These are phyloP conservation scores for Lactuca saligna DNA, from an alignment of 129 eudicot species.

Conservation along the genomic window DNA sequence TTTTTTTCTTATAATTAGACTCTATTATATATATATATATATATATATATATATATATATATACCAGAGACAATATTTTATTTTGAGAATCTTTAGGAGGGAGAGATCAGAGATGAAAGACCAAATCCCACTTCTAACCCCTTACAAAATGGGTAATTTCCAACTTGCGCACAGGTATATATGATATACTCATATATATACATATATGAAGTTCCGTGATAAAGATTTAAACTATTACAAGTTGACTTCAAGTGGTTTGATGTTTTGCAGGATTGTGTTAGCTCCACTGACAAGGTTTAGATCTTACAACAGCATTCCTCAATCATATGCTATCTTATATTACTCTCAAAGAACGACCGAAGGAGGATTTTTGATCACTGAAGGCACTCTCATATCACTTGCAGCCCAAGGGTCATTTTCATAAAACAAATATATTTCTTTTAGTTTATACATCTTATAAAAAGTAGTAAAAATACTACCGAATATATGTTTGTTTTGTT, in stretches of 20 bases:
- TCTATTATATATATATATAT: no score
- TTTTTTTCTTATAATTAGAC: no score
- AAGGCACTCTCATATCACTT: conserved; percentile 36
- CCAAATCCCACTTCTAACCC: conserved; percentile 44
- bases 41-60: no score
- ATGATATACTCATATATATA: no score
- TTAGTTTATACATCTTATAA: no score
- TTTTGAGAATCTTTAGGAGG: not conserved
- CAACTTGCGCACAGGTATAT: conserved; percentile 53
- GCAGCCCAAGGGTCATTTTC: conserved; percentile 34
- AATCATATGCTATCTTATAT: conserved; percentile 35
- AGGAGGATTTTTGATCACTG: conserved; percentile 42
- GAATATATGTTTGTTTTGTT: not conserved
- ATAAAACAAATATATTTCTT: no score
- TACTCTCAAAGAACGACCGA: conserved; percentile 45
- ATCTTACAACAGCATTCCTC: conserved; percentile 38
- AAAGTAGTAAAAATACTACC: no score
- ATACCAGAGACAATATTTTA: not conserved
- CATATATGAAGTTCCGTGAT: not conserved
- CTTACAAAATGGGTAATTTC: conserved; percentile 50
- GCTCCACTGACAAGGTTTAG: conserved; percentile 47
- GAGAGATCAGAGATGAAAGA: conserved; percentile 8
- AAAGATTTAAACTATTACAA: not conserved
- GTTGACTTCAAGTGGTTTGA: not conserved
- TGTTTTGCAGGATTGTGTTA: conserved; percentile 36